These are phyloP conservation scores for Hanseniaspora clermontiae DNA, from an alignment of 805 yeast genomes.

Conservation along the genomic window DNA sequence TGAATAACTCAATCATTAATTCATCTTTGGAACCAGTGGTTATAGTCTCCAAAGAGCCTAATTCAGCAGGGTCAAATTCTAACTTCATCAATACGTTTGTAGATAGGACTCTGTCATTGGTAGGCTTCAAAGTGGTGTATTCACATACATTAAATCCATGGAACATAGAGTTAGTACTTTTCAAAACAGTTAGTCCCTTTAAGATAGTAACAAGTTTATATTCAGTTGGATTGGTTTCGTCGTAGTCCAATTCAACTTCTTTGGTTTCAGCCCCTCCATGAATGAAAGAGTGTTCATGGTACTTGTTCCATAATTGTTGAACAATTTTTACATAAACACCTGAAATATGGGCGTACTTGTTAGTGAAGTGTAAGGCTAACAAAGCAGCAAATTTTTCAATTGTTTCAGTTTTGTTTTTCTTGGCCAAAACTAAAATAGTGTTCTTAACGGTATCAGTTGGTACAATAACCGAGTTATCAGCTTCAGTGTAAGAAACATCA, in stretches of 20 bases:
- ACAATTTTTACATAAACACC: conserved; percentile 55
- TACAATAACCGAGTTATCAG: conserved; percentile 78
- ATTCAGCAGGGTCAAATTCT: conserved; percentile 44
- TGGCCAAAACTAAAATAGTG: conserved; percentile 74
- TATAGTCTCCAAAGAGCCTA: conserved; percentile 41
- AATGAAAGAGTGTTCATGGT: conserved; percentile 68
- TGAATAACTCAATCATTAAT: conserved; percentile 51
- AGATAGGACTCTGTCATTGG: conserved; percentile 72
- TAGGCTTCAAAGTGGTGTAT: conserved; percentile 74
- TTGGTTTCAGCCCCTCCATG: conserved; percentile 78
- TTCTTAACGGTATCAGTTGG: conserved; percentile 92
- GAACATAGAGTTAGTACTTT: conserved; percentile 87
- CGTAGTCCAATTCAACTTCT: conserved; percentile 41
- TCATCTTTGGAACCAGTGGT: conserved; percentile 43
- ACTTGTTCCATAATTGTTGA: conserved; percentile 73
- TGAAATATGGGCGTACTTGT: conserved; percentile 63
- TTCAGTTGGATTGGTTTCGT: conserved; percentile 32
- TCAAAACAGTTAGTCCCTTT: conserved; percentile 70
- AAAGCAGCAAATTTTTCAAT: conserved; percentile 81
- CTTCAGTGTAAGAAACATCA: conserved; percentile 70
- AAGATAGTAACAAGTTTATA: conserved; percentile 54
- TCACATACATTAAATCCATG: conserved; percentile 78
- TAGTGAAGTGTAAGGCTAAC: conserved; percentile 66
- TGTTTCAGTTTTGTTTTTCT: conserved; percentile 75
- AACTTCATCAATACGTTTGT: conserved; percentile 71